A percentile compares a stretch with the other conserved stretches of the same genome.
These are phyloP conservation scores for Debaryomyces fabryi DNA, from an alignment of 1,139 yeast species.

Conservation along the genomic window DNA sequence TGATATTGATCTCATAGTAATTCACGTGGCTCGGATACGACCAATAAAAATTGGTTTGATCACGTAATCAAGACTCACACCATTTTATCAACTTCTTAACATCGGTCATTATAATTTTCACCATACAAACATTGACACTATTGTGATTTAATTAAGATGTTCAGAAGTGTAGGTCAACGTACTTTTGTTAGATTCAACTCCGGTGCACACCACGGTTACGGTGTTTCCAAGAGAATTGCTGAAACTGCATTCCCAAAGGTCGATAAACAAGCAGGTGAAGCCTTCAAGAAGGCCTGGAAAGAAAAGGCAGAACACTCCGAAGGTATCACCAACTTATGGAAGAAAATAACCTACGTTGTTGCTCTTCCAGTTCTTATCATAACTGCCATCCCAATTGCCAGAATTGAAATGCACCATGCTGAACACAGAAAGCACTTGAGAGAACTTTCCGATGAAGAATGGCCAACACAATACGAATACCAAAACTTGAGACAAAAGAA, in stretches of 20 bases:
- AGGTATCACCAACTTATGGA: conserved; percentile 79
- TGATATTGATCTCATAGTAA: background rate
- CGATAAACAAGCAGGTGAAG: conserved; percentile 46
- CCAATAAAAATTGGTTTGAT: conserved; percentile 14
- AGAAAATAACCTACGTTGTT: conserved; percentile 74
- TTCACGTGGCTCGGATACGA: conserved; percentile 6
- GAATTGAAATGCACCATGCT: conserved; percentile 84
- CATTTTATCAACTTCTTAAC: conserved; percentile 8
- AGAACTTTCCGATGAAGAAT: conserved; percentile 82
- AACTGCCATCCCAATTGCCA: conserved; percentile 79
- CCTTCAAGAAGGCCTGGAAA: conserved; percentile 43
- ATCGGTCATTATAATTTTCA: background rate
- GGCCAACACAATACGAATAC: conserved; percentile 90
- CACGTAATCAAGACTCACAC: conserved; percentile 12
- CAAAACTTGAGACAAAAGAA: conserved; percentile 85
- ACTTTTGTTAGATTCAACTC: conserved; percentile 47
- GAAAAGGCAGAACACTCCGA: conserved; percentile 80
- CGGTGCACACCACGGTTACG: conserved; percentile 32
- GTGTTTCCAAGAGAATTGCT: conserved; percentile 45
- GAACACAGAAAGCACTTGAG: conserved; percentile 82
- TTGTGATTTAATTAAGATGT: conserved; percentile 26
- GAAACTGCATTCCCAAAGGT: conserved; percentile 43
- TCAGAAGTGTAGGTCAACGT: conserved; percentile 42
- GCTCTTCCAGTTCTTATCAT: conserved; percentile 81
- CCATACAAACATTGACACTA: background rate